A percentile compares a stretch with the other conserved stretches of the same genome.
These are phyloP conservation scores for Coemansia sp. DNA, from an alignment of 192 early-diverging fungal genomes.

Conservation along the genomic window DNA sequence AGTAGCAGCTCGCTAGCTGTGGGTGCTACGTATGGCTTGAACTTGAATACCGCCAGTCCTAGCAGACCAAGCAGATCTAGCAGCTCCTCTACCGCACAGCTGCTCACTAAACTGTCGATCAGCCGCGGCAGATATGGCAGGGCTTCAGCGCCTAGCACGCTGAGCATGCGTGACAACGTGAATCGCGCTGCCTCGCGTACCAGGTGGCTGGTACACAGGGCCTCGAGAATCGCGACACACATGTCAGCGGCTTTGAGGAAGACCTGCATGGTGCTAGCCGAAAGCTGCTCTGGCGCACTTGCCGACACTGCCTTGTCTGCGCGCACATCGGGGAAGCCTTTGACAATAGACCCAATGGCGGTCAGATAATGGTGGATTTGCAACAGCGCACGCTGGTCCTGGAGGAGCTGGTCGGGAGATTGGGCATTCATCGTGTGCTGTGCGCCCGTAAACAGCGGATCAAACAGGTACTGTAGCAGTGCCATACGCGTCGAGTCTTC, in stretches of 20 bases:
- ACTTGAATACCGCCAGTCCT: constrained; percentile 83
- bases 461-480: constrained; percentile 65
- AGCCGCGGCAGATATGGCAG: constrained; percentile 77
- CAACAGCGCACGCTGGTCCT: constrained; percentile 68
- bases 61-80: constrained; percentile 86
- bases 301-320: constrained; percentile 41
- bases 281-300: constrained; percentile 39
- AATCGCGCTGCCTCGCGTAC: constrained; percentile 71
- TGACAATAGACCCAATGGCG: constrained; percentile 80
- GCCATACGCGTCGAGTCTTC: constrained; percentile 70
- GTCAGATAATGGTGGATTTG: constrained; percentile 81
- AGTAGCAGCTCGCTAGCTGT: constrained; percentile 64
- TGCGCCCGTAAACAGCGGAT: constrained; percentile 74
- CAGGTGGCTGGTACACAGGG: constrained; percentile 59
- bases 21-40: constrained; percentile 63
- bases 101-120: constrained; percentile 73
- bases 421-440: constrained; percentile 66
- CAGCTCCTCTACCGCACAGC: constrained; percentile 75
- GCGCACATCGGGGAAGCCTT: constrained; percentile 66
- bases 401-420: constrained; percentile 55
- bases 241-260: constrained; percentile 81
- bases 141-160: constrained; percentile 78
- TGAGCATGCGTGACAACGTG: constrained; percentile 85
- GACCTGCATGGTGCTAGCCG: constrained; percentile 54
- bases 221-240: constrained; percentile 69